Evolutionary conservation across 129 eudicot species (phyloP), one percentile per base, ranked within the genome.

Genomic region (Escallonia herrerae): DNA sequence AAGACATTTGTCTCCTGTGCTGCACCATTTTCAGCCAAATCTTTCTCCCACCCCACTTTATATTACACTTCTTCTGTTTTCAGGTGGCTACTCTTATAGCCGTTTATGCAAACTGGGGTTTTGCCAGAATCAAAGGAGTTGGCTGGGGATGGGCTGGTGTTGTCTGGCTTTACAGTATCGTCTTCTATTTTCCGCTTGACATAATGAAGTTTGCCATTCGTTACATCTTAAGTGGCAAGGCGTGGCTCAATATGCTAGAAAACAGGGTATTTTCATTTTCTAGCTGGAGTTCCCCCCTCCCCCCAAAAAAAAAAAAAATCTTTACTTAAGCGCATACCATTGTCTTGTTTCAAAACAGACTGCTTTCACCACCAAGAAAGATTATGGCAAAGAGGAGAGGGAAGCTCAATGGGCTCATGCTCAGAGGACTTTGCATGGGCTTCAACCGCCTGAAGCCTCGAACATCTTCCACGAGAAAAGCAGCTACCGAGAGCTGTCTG

Each of bases 101-200:
- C 8, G 99, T 93, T 1, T 93, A 93, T 40, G 99, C 99, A 12
- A 63, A 89, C 69, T 93, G 99, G 99, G 80, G 69, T 22, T 93
- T 89, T 5, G 96, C 99, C 12, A 80, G 86, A 60, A 86, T 93
- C 61, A 74, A 89, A 60, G 99, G 99, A 58, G 78, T 81, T 50
- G 99, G 99, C 3, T 93, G 99, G 99, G 96, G 99, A 80, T 93
- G 99, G 99, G 99, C 99, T 12, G 99, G 96, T 39, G 96, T 86
- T 14, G 82, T 93, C 68, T 93, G 99, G 99, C 56, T 89, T 12
- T 93, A 72, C 84, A 93, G 91, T 64, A 57, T 93, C 6, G 90
- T 93, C 15, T 86, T 84, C 72, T 93, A 88, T 70, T 38, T 93
- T 56, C 99, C 99, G 11, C 90, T 93, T 0, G 99, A 93, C 15